Conservation (phyloP, 257 asterid species). For the Cruciata laevipes region DNA sequence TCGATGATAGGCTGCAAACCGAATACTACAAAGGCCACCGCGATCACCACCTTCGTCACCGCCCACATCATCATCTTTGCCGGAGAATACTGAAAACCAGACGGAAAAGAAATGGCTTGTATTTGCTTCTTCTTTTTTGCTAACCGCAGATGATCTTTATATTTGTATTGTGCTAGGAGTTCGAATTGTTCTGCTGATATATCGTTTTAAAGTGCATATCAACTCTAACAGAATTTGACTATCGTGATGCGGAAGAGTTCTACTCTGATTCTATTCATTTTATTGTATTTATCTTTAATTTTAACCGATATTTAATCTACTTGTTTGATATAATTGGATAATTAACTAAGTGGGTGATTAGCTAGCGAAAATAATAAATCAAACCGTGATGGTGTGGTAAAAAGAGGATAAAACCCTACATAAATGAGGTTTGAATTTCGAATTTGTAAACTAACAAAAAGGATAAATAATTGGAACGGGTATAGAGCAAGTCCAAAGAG, state of each 20-base stretch:
- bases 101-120: background rate
- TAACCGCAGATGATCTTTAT: background rate
- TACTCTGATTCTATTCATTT: background rate
- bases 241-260: background rate
- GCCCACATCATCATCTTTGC: background rate
- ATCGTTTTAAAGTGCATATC: background rate
- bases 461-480: too few relatives aligned
- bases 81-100: background rate
- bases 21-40: background rate
- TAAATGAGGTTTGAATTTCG: too few relatives aligned
- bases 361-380: too few relatives aligned
- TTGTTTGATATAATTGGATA: too few relatives aligned
- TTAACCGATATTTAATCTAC: background rate
- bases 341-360: too few relatives aligned
- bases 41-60: background rate
- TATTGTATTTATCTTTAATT: background rate
- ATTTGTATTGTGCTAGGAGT: background rate
- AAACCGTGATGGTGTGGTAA: too few relatives aligned
- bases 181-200: background rate
- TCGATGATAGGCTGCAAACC: background rate
- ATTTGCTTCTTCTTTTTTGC: background rate
- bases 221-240: background rate
- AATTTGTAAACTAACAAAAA: too few relatives aligned
- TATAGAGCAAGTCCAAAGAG: too few relatives aligned
- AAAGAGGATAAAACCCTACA: too few relatives aligned